phyloP scores from a whole-genome alignment of 495 filamentous ascomycete species.

The Penicillium argentinense region DNA sequence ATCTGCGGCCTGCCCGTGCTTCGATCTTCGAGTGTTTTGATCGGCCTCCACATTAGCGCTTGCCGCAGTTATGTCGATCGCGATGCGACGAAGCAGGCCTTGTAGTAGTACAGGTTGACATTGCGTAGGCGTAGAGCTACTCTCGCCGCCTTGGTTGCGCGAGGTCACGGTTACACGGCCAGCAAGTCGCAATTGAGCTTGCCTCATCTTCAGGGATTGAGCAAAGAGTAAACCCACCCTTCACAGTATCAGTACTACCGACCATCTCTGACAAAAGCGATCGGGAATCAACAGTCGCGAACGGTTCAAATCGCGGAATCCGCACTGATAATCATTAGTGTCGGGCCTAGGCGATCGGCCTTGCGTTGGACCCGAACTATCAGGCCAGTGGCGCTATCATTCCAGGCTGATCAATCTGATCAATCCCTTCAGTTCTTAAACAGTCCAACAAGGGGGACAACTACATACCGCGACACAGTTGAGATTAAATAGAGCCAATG shows the following conservation, averaged over 20 bases:
- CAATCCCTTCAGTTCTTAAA: conserved; percentile 15
- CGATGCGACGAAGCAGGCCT: neutral
- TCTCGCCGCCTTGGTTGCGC: neutral
- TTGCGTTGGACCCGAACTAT: conserved; percentile 27
- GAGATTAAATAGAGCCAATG: conserved; percentile 11
- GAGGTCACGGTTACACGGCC: conserved; percentile 1
- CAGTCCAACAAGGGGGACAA: conserved; percentile 19
- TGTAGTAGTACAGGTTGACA: neutral
- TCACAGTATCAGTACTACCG: neutral
- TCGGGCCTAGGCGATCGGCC: conserved; percentile 13
- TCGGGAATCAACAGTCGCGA: neutral
- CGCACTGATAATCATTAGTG: neutral
- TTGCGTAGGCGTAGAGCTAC: neutral
- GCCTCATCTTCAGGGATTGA: neutral
- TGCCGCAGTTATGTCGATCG: neutral
- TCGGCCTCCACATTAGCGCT: neutral
- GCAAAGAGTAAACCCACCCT: neutral
- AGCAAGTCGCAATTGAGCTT: neutral
- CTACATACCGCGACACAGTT: conserved; percentile 12
- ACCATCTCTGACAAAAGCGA: too few relatives aligned
- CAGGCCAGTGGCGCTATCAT: conserved; percentile 14
- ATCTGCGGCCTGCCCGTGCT: conserved; percentile 1
- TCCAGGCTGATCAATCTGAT: conserved; percentile 18
- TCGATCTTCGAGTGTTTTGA: neutral
- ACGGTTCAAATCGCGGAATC: neutral